Base-by-base conservation (phyloP, 768 basidiomycete genomes). In the Hygrocybe coccinea region DNA sequence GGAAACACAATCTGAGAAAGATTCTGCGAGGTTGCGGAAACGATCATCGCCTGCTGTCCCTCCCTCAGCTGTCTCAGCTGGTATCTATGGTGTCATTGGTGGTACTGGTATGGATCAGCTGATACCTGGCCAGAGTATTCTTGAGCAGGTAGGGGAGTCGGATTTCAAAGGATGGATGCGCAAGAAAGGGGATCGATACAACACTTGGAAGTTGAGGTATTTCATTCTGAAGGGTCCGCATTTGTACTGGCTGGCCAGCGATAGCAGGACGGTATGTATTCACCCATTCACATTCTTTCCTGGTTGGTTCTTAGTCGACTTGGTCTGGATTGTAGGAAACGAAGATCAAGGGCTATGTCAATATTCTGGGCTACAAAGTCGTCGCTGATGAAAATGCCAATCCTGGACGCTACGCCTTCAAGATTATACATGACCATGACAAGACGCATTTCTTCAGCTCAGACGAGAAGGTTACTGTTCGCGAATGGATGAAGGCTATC, bases 401-500 rank as follows among this genome's bases (percentile, higher is more conserved):
- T 64, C 91, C 94, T 21, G 95, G 95, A 12, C 82, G 86, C 63
- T 98, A 95, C 71, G 95, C 92, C 4, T 98, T 98, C 84, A 81
- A 91, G 62, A 88, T 98, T 59, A 83, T 95, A 33, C 95, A 97
- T 62, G 91, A 93, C 44, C 61, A 79, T 6, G 89, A 92, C 68
- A 91, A 88, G 72, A 77, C 88, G 1, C 93, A 98, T 68, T 91
- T 71, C 65, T 99, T 99, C 72, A 91, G 90, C 59, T 92, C 91
- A 0, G 89, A 93, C 21, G 94, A 97, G 65, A 91, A 92, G 70
- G 64, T 73, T 1, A 72, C 83, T 36, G 80, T 97, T 47, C 84
- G 97, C n/a, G 92, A 92, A 60, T 98, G 97, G 95, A 98, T 98
- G 97, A 99, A 98, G 74, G 92, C 95, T 7, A 83, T 99, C 61